Percentiles rank a stretch among this genome's conserved stretches.
Evolutionary conservation across 192 early-diverging fungal species (phyloP).

Genomic region (Powellomyces hirtus): DNA sequence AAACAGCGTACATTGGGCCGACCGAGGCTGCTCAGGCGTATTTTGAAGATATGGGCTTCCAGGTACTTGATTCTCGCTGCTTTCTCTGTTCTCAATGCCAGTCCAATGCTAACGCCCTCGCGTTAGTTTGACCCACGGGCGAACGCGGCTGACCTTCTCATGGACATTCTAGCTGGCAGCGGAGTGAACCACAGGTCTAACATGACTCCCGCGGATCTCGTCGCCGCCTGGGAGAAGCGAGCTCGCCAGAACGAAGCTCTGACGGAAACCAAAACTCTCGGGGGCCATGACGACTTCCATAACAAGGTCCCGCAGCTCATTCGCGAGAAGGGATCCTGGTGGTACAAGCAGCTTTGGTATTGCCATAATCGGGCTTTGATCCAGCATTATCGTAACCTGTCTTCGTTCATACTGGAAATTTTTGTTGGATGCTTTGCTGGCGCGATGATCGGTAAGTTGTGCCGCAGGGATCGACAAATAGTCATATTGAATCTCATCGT

Average conservation of each 20-base stretch:
- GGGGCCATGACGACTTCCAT: slow-evolving; percentile 22
- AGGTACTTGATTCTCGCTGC: not conserved
- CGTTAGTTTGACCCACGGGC: slow-evolving; percentile 21
- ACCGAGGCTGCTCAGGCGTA: slow-evolving; percentile 43
- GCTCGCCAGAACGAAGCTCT: not conserved
- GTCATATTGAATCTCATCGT: no score
- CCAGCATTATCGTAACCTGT: slow-evolving; percentile 29
- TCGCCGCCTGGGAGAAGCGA: slow-evolving; percentile 30
- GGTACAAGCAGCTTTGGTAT: slow-evolving; percentile 33
- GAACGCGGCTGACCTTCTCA: slow-evolving; percentile 47
- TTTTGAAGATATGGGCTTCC: slow-evolving; percentile 50
- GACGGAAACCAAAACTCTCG: not conserved
- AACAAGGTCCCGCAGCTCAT: slow-evolving; percentile 30
- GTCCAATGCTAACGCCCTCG: no score
- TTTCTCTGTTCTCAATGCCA: not conserved
- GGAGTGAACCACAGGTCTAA: slow-evolving; percentile 20
- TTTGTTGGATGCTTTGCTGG: slow-evolving; percentile 44
- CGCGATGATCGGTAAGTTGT: slow-evolving; percentile 39
- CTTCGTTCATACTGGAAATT: slow-evolving; percentile 38
- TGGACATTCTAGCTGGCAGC: slow-evolving; percentile 49
- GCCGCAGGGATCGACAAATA: no score
- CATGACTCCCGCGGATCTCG: slow-evolving; percentile 23
- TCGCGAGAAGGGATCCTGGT: slow-evolving; percentile 28
- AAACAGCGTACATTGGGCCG: slow-evolving; percentile 64
- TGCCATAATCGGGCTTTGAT: slow-evolving; percentile 37